These are phyloP conservation scores for Pleurotus cornucopiae DNA, from an alignment of 768 basidiomycete species.

Conservation along the genomic window DNA sequence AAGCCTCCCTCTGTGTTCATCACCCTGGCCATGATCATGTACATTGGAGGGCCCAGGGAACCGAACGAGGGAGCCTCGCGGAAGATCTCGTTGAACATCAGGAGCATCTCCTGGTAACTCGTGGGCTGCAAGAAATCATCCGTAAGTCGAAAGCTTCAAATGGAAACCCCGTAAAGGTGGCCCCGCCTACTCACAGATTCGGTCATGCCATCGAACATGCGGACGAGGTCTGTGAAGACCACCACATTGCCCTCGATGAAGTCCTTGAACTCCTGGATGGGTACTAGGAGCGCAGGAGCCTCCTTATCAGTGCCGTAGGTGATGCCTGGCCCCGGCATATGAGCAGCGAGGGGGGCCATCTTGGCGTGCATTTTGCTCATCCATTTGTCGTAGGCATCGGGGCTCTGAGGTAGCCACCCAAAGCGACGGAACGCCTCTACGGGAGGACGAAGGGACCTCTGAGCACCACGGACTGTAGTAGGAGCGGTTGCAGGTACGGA, in stretches of 20 bases:
- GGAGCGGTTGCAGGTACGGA: background rate
- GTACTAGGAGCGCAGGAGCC: background rate
- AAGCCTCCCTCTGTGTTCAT: conserved; percentile 17
- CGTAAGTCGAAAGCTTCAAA: background rate
- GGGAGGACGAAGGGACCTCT: background rate
- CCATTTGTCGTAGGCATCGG: conserved; percentile 5
- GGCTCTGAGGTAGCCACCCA: background rate
- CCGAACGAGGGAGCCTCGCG: conserved; percentile 10
- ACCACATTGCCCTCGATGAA: conserved; percentile 23
- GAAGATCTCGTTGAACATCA: conserved; percentile 11
- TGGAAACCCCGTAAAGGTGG: background rate
- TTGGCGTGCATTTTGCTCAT: background rate
- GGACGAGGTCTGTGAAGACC: conserved; percentile 26
- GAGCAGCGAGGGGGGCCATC: background rate
- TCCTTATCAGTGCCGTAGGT: background rate
- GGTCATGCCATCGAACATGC: conserved; percentile 23
- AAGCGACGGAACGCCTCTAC: background rate
- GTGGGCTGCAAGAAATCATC: conserved; percentile 27
- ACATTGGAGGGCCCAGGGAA: conserved; percentile 10
- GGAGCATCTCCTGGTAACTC: conserved; percentile 7
- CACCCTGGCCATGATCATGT: conserved; percentile 12
- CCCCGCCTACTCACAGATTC: background rate
- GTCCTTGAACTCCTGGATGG: conserved; percentile 22
- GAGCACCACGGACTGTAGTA: background rate
- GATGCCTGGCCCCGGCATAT: background rate